Percentiles rank a stretch among this genome's conserved stretches.
phyloP scores from a whole-genome alignment of 345 rosid species.

The Eucalyptus camaldulensis region DNA sequence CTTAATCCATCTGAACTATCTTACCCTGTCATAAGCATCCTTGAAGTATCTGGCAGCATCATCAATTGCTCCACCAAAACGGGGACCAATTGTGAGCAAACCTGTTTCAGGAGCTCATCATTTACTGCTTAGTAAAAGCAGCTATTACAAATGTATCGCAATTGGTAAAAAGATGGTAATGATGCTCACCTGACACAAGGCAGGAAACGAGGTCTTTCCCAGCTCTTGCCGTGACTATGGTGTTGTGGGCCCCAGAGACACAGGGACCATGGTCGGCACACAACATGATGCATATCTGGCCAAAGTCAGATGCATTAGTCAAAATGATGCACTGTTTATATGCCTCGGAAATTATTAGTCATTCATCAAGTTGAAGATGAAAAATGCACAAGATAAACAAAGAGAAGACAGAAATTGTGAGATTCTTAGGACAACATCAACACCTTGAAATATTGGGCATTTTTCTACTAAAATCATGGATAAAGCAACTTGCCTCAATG shows the following conservation, averaged over 20 bases:
- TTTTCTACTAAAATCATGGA: neutral
- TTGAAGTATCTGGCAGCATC: constrained; percentile 96
- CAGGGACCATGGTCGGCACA: constrained; percentile 99
- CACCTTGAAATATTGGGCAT: neutral
- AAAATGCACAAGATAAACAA: neutral
- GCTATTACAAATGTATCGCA: neutral
- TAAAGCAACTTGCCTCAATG: constrained; percentile 44
- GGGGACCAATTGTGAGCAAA: constrained; percentile 92
- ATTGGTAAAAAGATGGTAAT: neutral
- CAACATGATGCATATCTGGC: constrained; percentile 91
- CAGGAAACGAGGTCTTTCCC: constrained; percentile 99
- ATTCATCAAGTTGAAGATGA: neutral
- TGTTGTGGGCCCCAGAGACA: constrained; percentile 96
- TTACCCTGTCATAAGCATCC: constrained; percentile 92
- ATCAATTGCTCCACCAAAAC: constrained; percentile 98
- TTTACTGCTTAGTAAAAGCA: neutral
- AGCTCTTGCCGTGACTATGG: constrained; percentile 96
- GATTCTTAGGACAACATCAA: neutral
- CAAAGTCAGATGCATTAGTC: neutral
- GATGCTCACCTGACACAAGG: constrained; percentile 62
- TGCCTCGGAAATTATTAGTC: neutral
- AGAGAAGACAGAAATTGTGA: neutral
- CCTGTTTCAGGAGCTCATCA: constrained; percentile 33
- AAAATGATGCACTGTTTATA: neutral
- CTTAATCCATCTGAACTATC: neutral